Evolutionary conservation across 2,329 filamentous ascomycete species (phyloP).

Genomic region (Thielaviopsis musarum): DNA sequence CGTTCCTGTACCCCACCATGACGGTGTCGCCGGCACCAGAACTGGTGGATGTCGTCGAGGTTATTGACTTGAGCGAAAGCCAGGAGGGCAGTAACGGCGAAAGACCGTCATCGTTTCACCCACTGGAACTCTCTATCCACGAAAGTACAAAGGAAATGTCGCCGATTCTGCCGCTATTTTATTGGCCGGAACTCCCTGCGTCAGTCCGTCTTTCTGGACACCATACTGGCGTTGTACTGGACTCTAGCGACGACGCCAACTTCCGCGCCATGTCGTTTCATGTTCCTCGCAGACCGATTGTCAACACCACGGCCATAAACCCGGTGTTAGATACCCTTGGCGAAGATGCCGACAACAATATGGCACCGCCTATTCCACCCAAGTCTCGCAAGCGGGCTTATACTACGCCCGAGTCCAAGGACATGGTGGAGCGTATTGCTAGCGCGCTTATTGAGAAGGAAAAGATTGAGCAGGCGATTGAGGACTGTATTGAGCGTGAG

Average conservation of each 20-base stretch:
- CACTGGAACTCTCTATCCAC: constrained; percentile 38
- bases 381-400: constrained; percentile 29
- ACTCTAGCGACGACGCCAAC: background rate
- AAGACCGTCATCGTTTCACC: constrained; percentile 28
- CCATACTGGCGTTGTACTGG: constrained; percentile 1
- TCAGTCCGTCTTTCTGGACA: constrained; percentile 5
- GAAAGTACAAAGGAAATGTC: constrained; percentile 30
- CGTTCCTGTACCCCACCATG: constrained; percentile 13
- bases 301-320: constrained; percentile 18
- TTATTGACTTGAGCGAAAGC: background rate
- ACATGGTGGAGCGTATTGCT: constrained; percentile 37
- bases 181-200: constrained; percentile 16
- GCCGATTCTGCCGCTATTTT: constrained; percentile 37
- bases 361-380: constrained; percentile 23
- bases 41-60: background rate
- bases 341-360: background rate
- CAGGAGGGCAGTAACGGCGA: constrained; percentile 11
- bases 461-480: constrained; percentile 39
- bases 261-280: constrained; percentile 33
- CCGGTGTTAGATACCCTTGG: constrained; percentile 14
- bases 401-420: constrained; percentile 31
- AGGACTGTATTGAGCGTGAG: constrained; percentile 42
- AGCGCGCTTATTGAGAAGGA: constrained; percentile 42
- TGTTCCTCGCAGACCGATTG: constrained; percentile 30
- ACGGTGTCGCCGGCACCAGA: background rate